Evolutionary conservation across 176 grass and related monocot species (phyloP).

Genomic region (Carex cristatella): DNA sequence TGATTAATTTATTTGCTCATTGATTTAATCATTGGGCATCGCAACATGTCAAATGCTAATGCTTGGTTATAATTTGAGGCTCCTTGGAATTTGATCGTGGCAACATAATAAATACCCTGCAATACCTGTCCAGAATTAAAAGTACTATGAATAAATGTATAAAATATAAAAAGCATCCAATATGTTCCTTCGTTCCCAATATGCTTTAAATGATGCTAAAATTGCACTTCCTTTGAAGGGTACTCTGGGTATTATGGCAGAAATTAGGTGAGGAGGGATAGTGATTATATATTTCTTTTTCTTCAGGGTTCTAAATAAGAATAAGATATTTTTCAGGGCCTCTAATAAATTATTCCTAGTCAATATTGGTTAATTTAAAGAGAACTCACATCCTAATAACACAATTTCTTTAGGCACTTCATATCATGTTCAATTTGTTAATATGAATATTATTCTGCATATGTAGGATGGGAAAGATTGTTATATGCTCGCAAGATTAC

Average conservation of each 20-base stretch:
- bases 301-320: background rate
- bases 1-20: background rate
- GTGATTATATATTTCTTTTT: background rate
- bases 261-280: background rate
- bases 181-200: background rate
- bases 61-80: background rate
- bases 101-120: background rate
- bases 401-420: background rate
- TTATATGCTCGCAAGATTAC: slow-evolving; percentile 85
- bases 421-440: background rate
- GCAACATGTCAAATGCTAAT: background rate
- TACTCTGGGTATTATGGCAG: background rate
- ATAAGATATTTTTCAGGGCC: background rate
- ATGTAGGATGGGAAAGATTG: slow-evolving; percentile 65
- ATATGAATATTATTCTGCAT: slow-evolving; percentile 4
- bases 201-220: background rate
- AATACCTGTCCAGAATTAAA: background rate
- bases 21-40: background rate
- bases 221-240: background rate
- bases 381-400: background rate
- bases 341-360: background rate
- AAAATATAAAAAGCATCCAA: background rate
- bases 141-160: background rate
- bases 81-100: background rate
- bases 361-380: background rate